These are phyloP conservation scores for Saitozyma sp. DNA, from an alignment of 768 basidiomycete genomes.

Conservation along the genomic window DNA sequence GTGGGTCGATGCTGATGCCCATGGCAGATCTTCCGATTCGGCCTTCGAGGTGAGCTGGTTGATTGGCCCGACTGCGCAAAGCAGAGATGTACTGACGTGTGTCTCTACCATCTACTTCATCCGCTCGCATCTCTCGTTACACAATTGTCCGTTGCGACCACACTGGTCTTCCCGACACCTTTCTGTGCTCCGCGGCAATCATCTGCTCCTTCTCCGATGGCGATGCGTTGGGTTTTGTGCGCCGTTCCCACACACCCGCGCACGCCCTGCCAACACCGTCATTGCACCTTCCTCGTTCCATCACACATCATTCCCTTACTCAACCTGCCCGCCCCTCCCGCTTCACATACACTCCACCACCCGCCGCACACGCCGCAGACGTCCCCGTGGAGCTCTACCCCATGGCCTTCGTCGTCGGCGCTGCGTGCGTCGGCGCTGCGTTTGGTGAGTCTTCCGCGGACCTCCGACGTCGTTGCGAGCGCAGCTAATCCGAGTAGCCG, in stretches of 20 bases:
- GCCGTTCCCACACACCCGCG: no score
- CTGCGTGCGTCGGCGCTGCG: constrained; percentile 44
- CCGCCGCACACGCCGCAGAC: constrained; percentile 20
- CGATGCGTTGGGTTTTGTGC: no score
- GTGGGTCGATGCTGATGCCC: constrained; percentile 5
- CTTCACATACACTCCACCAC: neutral
- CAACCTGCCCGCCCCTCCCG: neutral
- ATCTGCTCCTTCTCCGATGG: no score
- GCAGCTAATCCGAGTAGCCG: constrained; percentile 6
- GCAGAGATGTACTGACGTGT: neutral
- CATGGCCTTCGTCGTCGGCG: constrained; percentile 47
- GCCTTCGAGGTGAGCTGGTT: constrained; percentile 32
- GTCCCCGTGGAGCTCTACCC: constrained; percentile 52
- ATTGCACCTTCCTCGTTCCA: neutral
- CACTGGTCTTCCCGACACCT: neutral
- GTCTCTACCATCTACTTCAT: neutral
- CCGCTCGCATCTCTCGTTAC: neutral
- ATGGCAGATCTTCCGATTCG: constrained; percentile 48
- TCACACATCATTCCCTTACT: no score
- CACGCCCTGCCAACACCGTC: neutral
- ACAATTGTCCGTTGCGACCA: neutral
- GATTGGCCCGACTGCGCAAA: neutral
- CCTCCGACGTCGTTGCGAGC: neutral
- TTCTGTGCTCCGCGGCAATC: no score
- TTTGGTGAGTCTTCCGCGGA: constrained; percentile 32